Conservation (phyloP, 257 asterid genomes). For the Scutellaria barbata region DNA sequence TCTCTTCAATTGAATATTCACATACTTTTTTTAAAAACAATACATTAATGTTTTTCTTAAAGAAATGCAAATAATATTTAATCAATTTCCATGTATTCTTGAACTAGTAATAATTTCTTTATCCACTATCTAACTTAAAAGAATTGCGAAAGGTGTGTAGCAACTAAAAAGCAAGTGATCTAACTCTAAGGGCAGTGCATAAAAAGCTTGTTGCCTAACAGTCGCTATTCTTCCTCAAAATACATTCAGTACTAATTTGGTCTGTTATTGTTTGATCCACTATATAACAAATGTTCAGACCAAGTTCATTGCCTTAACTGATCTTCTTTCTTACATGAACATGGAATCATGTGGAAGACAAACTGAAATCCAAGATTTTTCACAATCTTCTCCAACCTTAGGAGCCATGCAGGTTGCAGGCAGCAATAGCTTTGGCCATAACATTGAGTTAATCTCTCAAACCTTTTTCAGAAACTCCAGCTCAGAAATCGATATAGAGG, state of each 20-base stretch:
- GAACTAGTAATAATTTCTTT: too few relatives aligned
- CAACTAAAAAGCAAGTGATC: conserved; percentile 53
- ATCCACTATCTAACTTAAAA: not conserved
- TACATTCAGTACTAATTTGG: conserved; percentile 49
- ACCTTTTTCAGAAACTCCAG: conserved; percentile 48
- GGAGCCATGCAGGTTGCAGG: conserved; percentile 66
- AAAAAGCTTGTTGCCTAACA: conserved; percentile 80
- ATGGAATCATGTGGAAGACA: conserved; percentile 55
- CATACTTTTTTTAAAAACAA: too few relatives aligned
- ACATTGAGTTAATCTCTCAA: conserved; percentile 64
- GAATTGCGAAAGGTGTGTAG: conserved; percentile 57
- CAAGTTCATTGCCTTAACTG: not conserved
- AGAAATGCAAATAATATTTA: too few relatives aligned
- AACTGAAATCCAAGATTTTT: conserved; percentile 65
- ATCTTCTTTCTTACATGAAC: not conserved
- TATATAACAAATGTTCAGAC: conserved; percentile 30
- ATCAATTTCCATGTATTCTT: too few relatives aligned
- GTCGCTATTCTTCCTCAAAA: conserved; percentile 37
- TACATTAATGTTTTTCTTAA: too few relatives aligned
- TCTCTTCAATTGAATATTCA: too few relatives aligned
- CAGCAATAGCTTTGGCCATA: conserved; percentile 68
- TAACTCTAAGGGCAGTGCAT: conserved; percentile 43
- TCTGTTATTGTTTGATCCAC: conserved; percentile 34
- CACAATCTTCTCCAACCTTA: conserved; percentile 59
- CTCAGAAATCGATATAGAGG: conserved; percentile 72